phyloP scores from a whole-genome alignment of 2,329 filamentous ascomycete species.

The Aureobasidium lini region DNA sequence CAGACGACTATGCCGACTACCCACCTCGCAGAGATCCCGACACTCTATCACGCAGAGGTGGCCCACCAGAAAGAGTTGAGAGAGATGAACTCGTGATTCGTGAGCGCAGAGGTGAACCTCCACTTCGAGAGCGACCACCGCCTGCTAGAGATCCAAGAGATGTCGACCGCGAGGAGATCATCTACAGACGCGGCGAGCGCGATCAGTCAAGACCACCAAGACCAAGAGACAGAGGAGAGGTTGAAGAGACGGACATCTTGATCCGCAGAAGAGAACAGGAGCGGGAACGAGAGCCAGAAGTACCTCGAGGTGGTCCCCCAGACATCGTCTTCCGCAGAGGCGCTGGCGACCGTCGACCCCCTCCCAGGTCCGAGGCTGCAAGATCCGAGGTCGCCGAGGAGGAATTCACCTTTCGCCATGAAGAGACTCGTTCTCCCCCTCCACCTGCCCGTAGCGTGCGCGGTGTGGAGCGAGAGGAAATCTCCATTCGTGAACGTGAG shows the following conservation, averaged over 20 bases:
- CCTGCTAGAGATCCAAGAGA: slow-evolving; percentile 16
- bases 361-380: slow-evolving; percentile 6
- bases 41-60: slow-evolving; percentile 14
- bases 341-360: slow-evolving; percentile 15
- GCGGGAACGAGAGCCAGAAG: slow-evolving; percentile 7
- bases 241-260: slow-evolving; percentile 15
- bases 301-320: slow-evolving; percentile 8
- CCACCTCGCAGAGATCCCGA: slow-evolving; percentile 2
- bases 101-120: slow-evolving; percentile 23
- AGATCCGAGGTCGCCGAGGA: slow-evolving; percentile 17
- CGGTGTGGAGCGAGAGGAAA: slow-evolving; percentile 23
- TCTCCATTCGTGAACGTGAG: slow-evolving; percentile 31
- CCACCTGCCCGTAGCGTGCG: slow-evolving; percentile 16
- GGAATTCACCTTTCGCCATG: slow-evolving; percentile 17
- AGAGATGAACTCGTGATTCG: slow-evolving; percentile 35
- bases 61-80: slow-evolving; percentile 28
- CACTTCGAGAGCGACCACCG: slow-evolving; percentile 18
- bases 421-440: slow-evolving; percentile 16
- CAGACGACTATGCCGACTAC: slow-evolving; percentile 27
- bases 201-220: slow-evolving; percentile 24
- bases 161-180: slow-evolving; percentile 20
- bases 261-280: slow-evolving; percentile 20
- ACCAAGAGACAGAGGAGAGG: slow-evolving; percentile 12
- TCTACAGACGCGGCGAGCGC: slow-evolving; percentile 20
- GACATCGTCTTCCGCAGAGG: slow-evolving; percentile 30